Evolutionary conservation across 345 rosid genomes (phyloP), one percentile per base, ranked within the genome.

Genomic region (Syzygium oleosum): DNA sequence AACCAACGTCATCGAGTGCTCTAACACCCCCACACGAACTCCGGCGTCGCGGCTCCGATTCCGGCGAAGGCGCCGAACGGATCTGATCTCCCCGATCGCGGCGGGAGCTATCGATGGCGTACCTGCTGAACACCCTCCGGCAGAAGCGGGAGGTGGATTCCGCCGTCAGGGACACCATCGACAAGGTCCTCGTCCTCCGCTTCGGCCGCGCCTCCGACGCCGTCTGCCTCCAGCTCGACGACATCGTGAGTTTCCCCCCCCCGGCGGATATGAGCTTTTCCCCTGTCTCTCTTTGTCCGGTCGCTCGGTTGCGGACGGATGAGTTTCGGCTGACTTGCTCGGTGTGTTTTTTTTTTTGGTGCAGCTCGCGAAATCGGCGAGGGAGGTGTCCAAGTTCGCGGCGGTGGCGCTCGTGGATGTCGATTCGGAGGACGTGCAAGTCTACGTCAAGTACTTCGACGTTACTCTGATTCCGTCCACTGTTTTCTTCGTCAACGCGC

Each of bases 401-500:
- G 88, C 83, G 1, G 89, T 96, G 46, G 99, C 95, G 46, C 87
- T 95, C 27, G 97, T 96, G 21, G 98, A 95, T 86, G 61, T 94
- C 0, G 98, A 98, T 87, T 93, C 97, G 1, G 95, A 92, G 88
- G 98, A 96, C 54, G 94, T 96, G 87, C 95, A 95, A 65, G 97
- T 96, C 80, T 98, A 96, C 49, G 93, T 96, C 22, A 96, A 95
- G 87, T 98, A 96, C 85, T 98, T 98, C 87, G 99, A 96, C 87
- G 93, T 98, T 84, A 90, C 94, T 9, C 89, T 95, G 68, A 78
- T 92, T 31, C 99, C 99, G 7, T 95, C 98, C 5, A 94, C 98
- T 1, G 65, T 96, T 49, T 98, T 96, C 94, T 98, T 98, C 94
- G 96, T 98, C 94, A 98, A 98, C 85, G 97, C 98, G 3, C 97